Percentiles rank a stretch among this genome's conserved stretches.
Conservation (phyloP, 2,329 filamentous ascomycete species). For the Fusarium equiseti region DNA sequence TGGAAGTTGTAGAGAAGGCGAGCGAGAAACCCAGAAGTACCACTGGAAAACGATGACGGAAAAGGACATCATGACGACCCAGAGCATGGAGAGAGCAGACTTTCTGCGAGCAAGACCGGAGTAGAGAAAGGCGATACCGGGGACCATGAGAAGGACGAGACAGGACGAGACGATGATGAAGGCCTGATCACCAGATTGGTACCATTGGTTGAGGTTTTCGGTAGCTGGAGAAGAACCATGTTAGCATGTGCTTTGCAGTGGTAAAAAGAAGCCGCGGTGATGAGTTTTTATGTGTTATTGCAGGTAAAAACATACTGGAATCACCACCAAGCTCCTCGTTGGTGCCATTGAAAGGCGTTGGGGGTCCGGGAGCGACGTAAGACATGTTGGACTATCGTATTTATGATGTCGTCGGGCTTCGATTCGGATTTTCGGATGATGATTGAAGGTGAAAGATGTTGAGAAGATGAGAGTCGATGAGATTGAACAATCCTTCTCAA, state of each 20-base stretch:
- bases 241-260: constrained; percentile 6
- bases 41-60: constrained; percentile 96
- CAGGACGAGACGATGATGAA: constrained; percentile 91
- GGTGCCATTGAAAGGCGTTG: constrained; percentile 72
- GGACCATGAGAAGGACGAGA: constrained; percentile 97
- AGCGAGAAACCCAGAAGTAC: constrained; percentile 99
- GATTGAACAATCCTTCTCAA: constrained; percentile 13
- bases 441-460: constrained; percentile 1
- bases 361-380: constrained; percentile 70
- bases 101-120: constrained; percentile 97
- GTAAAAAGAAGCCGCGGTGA: not conserved
- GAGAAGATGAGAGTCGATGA: constrained; percentile 4
- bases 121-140: constrained; percentile 96
- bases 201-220: constrained; percentile 97
- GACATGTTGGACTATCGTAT: constrained; percentile 60
- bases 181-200: constrained; percentile 88
- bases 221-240: constrained; percentile 63
- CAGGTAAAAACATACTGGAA: constrained; percentile 70
- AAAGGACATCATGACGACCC: constrained; percentile 94
- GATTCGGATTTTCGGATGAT: constrained; percentile 24
- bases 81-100: constrained; percentile 96
- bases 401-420: constrained; percentile 3
- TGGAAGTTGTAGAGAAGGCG: constrained; percentile 85
- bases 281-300: constrained; percentile 3
- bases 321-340: constrained; percentile 77